Evolutionary conservation across 345 rosid genomes (phyloP).

Genomic region (Laguncularia racemosa): DNA sequence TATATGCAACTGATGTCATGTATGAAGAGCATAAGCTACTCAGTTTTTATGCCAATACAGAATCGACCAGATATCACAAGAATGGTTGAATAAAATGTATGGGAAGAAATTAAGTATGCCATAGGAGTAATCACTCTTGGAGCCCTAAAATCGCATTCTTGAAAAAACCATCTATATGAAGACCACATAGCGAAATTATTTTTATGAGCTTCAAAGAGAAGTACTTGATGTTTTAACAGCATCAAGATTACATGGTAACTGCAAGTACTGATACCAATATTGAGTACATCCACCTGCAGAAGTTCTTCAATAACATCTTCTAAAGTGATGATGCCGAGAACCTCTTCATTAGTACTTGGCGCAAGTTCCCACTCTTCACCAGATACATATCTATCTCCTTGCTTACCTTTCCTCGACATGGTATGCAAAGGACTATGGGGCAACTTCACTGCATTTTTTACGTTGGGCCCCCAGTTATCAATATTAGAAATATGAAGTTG

Average conservation of each 20-base stretch:
- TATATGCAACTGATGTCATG: too few relatives aligned
- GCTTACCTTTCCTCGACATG: slow-evolving; percentile 10
- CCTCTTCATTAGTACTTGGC: slow-evolving; percentile 37
- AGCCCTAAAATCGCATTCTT: too few relatives aligned
- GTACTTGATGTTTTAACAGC: background rate
- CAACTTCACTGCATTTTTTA: background rate
- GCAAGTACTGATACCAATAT: background rate
- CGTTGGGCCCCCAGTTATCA: too few relatives aligned
- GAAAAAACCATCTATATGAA: too few relatives aligned
- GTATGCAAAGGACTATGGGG: background rate
- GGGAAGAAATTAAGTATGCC: too few relatives aligned
- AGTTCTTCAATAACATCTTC: slow-evolving; percentile 94
- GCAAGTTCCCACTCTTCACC: slow-evolving; percentile 24
- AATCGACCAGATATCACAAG: too few relatives aligned
- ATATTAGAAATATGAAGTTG: slow-evolving; percentile 5
- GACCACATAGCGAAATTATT: too few relatives aligned
- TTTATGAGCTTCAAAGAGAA: background rate
- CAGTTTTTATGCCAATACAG: too few relatives aligned
- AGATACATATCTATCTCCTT: slow-evolving; percentile 2
- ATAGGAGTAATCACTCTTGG: too few relatives aligned
- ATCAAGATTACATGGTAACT: slow-evolving; percentile 1
- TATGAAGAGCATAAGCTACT: too few relatives aligned
- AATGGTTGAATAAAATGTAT: too few relatives aligned
- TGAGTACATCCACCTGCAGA: slow-evolving; percentile 33
- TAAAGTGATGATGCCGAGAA: slow-evolving; percentile 70